A percentile compares a stretch with the other conserved stretches of the same genome.
Conservation (phyloP, 1,139 yeast genomes). For the Protomyces macrosporus region DNA sequence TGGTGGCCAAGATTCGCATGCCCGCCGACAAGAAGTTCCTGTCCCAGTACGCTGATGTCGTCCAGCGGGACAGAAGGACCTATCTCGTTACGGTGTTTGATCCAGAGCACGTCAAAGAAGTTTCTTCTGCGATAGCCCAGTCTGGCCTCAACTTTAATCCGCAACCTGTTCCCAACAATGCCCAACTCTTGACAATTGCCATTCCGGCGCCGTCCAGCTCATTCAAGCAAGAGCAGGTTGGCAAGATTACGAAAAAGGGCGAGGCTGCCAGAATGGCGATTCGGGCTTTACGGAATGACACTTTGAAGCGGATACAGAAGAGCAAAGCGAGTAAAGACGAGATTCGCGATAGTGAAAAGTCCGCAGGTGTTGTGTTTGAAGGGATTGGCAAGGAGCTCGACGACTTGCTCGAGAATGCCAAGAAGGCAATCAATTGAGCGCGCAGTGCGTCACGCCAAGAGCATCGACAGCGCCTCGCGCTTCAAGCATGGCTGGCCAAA, state of each 20-base stretch:
- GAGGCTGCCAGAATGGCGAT: background rate
- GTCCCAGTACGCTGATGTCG: slow-evolving; percentile 3
- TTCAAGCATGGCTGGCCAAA: too few relatives aligned
- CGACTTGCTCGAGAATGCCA: background rate
- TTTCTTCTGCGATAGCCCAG: slow-evolving; percentile 13
- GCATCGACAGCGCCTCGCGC: too few relatives aligned
- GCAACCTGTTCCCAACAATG: slow-evolving; percentile 16
- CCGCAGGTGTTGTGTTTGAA: background rate
- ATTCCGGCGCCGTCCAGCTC: slow-evolving; percentile 2
- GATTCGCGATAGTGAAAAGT: background rate
- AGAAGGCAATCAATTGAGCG: background rate
- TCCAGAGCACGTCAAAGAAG: slow-evolving; percentile 16
- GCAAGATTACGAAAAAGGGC: background rate
- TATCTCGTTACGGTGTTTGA: slow-evolving; percentile 21
- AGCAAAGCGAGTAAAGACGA: background rate
- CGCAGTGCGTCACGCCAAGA: too few relatives aligned
- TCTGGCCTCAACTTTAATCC: slow-evolving; percentile 14
- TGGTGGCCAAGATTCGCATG: background rate
- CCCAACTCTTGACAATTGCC: slow-evolving; percentile 3
- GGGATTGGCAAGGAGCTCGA: background rate
- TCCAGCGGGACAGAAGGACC: slow-evolving; percentile 4
- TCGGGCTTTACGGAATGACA: slow-evolving; percentile 3
- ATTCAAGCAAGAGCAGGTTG: background rate
- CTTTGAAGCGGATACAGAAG: slow-evolving; percentile 1
- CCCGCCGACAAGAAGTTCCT: background rate